Evolutionary conservation across 2,329 filamentous ascomycete genomes (phyloP).

Genomic region (Pseudocercospora macadamiae): DNA sequence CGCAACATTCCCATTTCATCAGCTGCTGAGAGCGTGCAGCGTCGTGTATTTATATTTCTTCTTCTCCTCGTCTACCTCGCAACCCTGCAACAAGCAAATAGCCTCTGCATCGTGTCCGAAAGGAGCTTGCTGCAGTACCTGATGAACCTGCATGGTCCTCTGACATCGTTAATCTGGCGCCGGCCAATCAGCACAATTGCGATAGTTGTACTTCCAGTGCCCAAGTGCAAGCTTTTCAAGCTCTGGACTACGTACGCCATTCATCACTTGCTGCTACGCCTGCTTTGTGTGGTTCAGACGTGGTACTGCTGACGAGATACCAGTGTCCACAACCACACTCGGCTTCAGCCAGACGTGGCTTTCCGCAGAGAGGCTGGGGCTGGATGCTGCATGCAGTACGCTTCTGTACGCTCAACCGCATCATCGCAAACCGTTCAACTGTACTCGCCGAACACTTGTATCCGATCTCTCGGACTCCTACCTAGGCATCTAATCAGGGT

Average conservation of each 20-base stretch:
- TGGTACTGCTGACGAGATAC: neutral
- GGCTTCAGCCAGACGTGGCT: constrained; percentile 6
- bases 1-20: neutral
- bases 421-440: constrained; percentile 6
- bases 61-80: neutral
- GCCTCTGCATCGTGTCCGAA: constrained; percentile 9
- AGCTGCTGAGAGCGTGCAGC: neutral
- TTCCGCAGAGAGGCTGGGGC: constrained; percentile 5
- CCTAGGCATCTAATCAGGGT: neutral
- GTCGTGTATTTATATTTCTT: neutral
- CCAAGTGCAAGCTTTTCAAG: constrained; percentile 20
- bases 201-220: constrained; percentile 5
- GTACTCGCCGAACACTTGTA: neutral
- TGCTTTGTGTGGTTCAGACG: constrained; percentile 7
- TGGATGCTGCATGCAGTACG: constrained; percentile 6
- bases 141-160: constrained; percentile 4
- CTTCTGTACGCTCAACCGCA: constrained; percentile 3
- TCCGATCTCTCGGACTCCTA: neutral
- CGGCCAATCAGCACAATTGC: constrained; percentile 9
- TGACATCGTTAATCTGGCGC: neutral
- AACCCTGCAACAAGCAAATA: constrained; percentile 10
- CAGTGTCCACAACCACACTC: constrained; percentile 4
- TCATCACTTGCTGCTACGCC: too few species aligned
- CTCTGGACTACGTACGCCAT: constrained; percentile 15
- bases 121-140: constrained; percentile 13